Evolutionary conservation across 2,329 filamentous ascomycete genomes (phyloP), one percentile per base, ranked within the genome.

Genomic region (Orbilia oligospora): DNA sequence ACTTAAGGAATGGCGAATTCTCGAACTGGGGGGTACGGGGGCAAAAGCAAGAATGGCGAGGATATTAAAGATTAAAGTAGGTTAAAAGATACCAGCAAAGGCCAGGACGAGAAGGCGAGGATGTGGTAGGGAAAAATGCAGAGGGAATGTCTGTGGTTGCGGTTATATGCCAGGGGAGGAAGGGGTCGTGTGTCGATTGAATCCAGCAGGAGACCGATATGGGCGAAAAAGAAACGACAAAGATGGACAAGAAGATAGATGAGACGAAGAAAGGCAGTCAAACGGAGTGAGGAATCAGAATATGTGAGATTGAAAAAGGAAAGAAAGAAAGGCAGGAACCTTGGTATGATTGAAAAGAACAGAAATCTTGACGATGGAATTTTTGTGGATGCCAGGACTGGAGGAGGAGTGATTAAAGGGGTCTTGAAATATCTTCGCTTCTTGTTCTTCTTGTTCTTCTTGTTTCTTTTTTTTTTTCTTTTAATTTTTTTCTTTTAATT

Each of bases 251-350:
- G 41, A 66, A 51, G n/a, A 30, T 83, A 83, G 81, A 82, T 22
- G 20, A 36, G 33, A 36, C 22, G 81, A 83, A 81, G 81, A 81
- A 82, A 81, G 82, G 38, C 80, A 81, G 75, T 56, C 64, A 79
- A 33, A 56, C 10, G 49, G 30, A 46, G 44, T 6, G 48, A 51
- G 48, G 48, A 51, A 51, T 51, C 20, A 51, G 70, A 24, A 58
- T 5, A 61, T 44, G 18, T 16, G 36, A n/a, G 36, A 10, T 36
- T 33, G 33, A 61, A 82, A 81, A 82, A 81, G 80, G 80, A 82
- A 83, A 83, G 83, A 81, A 83, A 82, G 27, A 30, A 3, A 30
- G 27, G 27, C 27, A 80, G 80, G 80, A 79, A 76, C 27, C 6
- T 30, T 30, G 27, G 80, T 82, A 46, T 71, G 65, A 16, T 44